Base-by-base conservation (phyloP, 257 asterid species). In the Solanum corneliomulleri region DNA sequence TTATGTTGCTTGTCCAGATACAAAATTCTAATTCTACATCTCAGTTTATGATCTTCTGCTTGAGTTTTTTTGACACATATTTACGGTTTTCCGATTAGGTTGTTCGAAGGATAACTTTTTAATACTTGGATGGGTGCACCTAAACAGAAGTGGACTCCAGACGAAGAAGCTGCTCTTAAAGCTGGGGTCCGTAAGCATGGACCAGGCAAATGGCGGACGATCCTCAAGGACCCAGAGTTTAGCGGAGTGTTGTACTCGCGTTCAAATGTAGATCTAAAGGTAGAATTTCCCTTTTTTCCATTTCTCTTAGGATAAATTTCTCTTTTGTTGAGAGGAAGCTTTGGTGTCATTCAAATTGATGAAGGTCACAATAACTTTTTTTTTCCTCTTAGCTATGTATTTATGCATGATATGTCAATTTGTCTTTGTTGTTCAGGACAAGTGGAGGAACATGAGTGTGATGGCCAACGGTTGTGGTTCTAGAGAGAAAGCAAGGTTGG, bases 211-310 rank as follows among this genome's bases (percentile, higher is more conserved):
- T 96, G 99, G 99, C 98, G 98, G 39, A 94, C 98, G 29, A 96
- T 96, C 88, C 97, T 96, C 37, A 96, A 94, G 92, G 99, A 96
- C 85, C 99, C 98, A 60, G 98, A 94, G 66, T 96, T 92, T 82
- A 96, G 98, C 80, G 94, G 95, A 87, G 95, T 95, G 82, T 85
- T 96, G 76, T 91, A 90, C 89, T 91, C 94, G 39, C 94, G 99
- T n/a, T 95, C 99, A 82, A 96, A 96, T 90, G 98, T 96, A 77
- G 98, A 96, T 93, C 98, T 96, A 84, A 96, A 96, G 99, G 99
- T 96, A 89, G 83, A 86, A 44, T 9, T 27, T 85, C 68, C 11
- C 85, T 29, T 85, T 52, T 42, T 20, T 6, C 82, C 75, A 47
- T 78, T 27, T n/a, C 20, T 86, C 44, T 71, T 45, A 35, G 3